These are phyloP conservation scores for Hypoxylon crocopeplum DNA, from an alignment of 495 filamentous ascomycete genomes.

Conservation along the genomic window DNA sequence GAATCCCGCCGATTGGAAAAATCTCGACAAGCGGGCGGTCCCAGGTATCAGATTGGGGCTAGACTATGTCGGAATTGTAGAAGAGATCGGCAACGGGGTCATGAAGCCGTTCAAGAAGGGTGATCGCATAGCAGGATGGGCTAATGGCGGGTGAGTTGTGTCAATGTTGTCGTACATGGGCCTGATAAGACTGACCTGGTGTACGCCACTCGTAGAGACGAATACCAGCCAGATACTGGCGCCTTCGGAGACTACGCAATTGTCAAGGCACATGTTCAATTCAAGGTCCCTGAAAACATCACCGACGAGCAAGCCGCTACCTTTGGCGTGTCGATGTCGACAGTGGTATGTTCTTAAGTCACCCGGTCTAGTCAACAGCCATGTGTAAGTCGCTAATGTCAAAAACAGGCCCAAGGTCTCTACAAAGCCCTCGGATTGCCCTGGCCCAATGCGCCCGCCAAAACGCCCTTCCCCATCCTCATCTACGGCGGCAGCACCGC, in stretches of 20 bases:
- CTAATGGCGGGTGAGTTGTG: conserved; percentile 39
- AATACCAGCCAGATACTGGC: conserved; percentile 37
- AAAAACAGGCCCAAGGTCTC: conserved; percentile 50
- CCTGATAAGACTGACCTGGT: background rate
- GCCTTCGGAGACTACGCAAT: conserved; percentile 50
- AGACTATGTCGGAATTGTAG: conserved; percentile 49
- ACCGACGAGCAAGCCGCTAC: conserved; percentile 55
- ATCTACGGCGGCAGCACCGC: conserved; percentile 61
- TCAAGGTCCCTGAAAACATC: conserved; percentile 47
- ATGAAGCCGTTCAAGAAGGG: conserved; percentile 43
- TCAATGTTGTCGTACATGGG: too few species aligned
- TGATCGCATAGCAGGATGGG: conserved; percentile 51
- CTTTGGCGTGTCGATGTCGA: conserved; percentile 54
- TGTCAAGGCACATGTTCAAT: conserved; percentile 33
- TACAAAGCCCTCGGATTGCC: conserved; percentile 48
- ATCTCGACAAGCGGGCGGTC: conserved; percentile 39
- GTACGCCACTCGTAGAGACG: background rate
- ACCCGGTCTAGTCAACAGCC: background rate
- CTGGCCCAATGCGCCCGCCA: conserved; percentile 42
- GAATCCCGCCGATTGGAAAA: conserved; percentile 68
- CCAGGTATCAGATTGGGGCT: conserved; percentile 34
- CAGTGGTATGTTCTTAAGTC: conserved; percentile 43
- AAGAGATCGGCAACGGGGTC: conserved; percentile 44
- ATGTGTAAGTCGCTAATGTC: background rate
- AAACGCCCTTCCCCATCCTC: conserved; percentile 43